phyloP scores from a whole-genome alignment of 1,139 yeast genomes.

The Debaryomyces sp. region DNA sequence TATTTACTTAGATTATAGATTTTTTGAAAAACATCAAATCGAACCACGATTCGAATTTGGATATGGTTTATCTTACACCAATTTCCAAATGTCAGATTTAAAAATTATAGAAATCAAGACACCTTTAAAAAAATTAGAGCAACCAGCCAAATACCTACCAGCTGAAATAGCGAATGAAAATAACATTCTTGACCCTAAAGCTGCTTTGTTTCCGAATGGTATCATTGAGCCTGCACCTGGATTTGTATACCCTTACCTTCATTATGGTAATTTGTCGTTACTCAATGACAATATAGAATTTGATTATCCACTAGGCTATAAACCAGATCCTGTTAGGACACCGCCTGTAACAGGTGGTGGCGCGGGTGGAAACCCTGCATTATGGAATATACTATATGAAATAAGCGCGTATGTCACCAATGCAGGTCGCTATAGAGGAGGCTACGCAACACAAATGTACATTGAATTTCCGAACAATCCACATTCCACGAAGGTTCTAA shows the following conservation, averaged over 20 bases:
- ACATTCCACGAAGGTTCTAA: constrained; percentile 54
- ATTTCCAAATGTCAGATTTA: constrained; percentile 42
- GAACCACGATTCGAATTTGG: constrained; percentile 66
- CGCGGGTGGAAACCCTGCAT: constrained; percentile 51
- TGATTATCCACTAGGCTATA: constrained; percentile 57
- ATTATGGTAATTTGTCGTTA: constrained; percentile 46
- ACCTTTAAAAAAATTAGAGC: constrained; percentile 53
- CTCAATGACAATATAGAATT: constrained; percentile 42
- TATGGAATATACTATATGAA: constrained; percentile 50
- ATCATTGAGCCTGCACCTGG: constrained; percentile 57
- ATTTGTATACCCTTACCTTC: constrained; percentile 53
- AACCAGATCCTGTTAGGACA: constrained; percentile 36
- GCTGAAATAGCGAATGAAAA: constrained; percentile 42
- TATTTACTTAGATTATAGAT: constrained; percentile 55
- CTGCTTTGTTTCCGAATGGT: constrained; percentile 58
- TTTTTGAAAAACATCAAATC: constrained; percentile 57
- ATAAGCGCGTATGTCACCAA: constrained; percentile 53
- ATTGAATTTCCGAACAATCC: constrained; percentile 54
- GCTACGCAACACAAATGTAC: constrained; percentile 59
- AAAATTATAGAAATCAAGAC: constrained; percentile 43
- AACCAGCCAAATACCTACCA: constrained; percentile 51
- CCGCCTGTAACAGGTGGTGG: constrained; percentile 62
- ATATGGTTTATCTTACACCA: constrained; percentile 59
- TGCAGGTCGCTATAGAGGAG: constrained; percentile 53
- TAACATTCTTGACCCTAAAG: constrained; percentile 57